Evolutionary conservation across 805 yeast genomes (phyloP), one percentile per base, ranked within the genome.

Genomic region (Cyberlindnera mississippiensis): DNA sequence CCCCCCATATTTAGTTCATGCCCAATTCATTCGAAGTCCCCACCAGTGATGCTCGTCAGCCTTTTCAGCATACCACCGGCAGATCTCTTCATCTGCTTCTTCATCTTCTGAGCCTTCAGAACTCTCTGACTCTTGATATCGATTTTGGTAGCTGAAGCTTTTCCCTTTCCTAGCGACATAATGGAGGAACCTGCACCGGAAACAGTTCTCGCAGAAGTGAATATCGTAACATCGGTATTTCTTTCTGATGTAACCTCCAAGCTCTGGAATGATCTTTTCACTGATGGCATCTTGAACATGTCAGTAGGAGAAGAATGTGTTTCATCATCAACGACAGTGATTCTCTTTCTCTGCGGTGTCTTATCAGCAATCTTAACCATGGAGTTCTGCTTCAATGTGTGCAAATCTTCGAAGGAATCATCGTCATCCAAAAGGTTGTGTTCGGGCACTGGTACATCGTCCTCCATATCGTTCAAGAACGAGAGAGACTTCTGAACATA

Each of bases 171-270:
- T 55, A 76, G 56, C 41, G 73, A 73, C 35, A 82, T 73, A 48
- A 84, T 73, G 8, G 84, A 75, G 2, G 84, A 76, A 46, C 69
- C 74, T 4, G 76, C 64, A 7, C 82, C 76, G 2, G 78, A 68
- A 2, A 77, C 81, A 10, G 72, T 69, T 56, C 71, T 78, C 52
- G 76, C 75, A 22, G 73, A 69, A 27, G 73, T 74, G 34, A 77
- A 69, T 5, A 77, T 60, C 1, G 76, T 76, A 15, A 81, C 84
- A 30, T 63, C 66, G 18, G 63, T 72, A 28, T 67, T 73, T 41
- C 67, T 66, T 41, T 63, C 15, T 3, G 46, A 68, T 27, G 62
- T 66, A 12, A 61, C 65, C 35, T 63, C 67, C n/a, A 62, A 60
- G 37, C 65, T 66, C 27, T 44, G 38, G 60, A 76, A 75, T 0